Evolutionary conservation across 306 rosid species (phyloP).

Genomic region (Dryas octopetala): DNA sequence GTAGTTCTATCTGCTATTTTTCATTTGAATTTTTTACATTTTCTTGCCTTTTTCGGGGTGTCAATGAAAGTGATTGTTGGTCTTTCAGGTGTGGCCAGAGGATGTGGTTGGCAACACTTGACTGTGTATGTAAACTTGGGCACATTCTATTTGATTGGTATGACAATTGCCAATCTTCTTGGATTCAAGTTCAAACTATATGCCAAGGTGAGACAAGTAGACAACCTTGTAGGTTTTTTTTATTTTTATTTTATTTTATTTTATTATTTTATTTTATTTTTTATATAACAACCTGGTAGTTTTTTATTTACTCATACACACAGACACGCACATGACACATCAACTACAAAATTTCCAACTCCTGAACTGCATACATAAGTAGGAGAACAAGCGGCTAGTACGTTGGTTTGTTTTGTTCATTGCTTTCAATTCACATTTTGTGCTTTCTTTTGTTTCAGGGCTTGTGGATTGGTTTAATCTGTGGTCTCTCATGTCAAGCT

Average conservation of each 20-base stretch:
- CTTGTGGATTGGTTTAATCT: conserved; percentile 68
- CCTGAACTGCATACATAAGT: conserved; percentile 32
- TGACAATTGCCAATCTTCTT: conserved; percentile 53
- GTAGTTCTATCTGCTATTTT: background rate
- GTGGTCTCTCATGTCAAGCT: conserved; percentile 56
- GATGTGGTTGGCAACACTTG: conserved; percentile 75
- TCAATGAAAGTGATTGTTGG: background rate
- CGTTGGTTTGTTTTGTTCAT: background rate
- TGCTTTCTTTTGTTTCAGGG: conserved; percentile 42
- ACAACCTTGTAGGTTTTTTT: no score
- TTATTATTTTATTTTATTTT: no score
- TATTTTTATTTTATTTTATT: no score
- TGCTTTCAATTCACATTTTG: no score
- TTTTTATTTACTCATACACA: no score
- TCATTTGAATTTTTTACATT: background rate
- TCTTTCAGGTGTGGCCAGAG: conserved; percentile 66
- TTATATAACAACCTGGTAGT: no score
- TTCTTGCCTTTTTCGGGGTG: no score
- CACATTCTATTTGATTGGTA: conserved; percentile 57
- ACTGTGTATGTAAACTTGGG: conserved; percentile 57
- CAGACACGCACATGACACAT: no score
- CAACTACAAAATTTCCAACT: no score
- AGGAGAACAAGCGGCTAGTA: background rate
- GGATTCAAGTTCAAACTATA: conserved; percentile 25
- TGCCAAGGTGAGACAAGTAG: no score